Conservation (phyloP, 2,329 filamentous ascomycete species). For the Neofusicoccum umdonicola region DNA sequence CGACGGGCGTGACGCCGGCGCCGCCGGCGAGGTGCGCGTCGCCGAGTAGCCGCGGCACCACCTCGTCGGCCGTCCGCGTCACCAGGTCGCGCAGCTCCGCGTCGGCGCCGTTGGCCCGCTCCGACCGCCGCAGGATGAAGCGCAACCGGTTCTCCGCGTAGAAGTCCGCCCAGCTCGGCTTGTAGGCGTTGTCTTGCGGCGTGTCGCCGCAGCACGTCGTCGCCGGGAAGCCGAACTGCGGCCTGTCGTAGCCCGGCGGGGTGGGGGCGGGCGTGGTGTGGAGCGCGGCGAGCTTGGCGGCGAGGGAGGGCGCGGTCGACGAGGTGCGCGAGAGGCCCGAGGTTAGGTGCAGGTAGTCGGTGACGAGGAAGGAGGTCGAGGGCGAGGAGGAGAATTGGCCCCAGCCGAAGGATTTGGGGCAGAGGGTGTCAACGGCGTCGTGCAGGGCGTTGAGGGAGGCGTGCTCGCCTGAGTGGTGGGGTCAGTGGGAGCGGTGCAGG, state of each 20-base stretch:
- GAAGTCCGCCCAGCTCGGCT: conserved; percentile 76
- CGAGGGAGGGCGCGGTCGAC: conserved; percentile 55
- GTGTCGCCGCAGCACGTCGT: conserved; percentile 85
- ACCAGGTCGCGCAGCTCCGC: conserved; percentile 61
- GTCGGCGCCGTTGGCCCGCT: conserved; percentile 63
- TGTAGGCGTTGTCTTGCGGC: conserved; percentile 74
- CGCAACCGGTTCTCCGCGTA: conserved; percentile 74
- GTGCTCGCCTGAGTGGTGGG: conserved; percentile 64
- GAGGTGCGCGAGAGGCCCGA: conserved; percentile 41
- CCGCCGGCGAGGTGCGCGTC: conserved; percentile 62
- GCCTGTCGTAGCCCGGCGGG: conserved; percentile 56
- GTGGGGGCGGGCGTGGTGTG: conserved; percentile 73
- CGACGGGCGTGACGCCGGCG: conserved; percentile 67
- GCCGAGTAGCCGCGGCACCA: conserved; percentile 75
- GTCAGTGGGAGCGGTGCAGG: not conserved
- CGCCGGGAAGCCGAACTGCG: conserved; percentile 79
- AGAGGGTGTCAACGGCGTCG: conserved; percentile 67
- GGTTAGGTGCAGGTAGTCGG: conserved; percentile 70
- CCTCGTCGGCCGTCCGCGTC: conserved; percentile 58
- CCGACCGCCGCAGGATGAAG: conserved; percentile 58
- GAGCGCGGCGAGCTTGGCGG: conserved; percentile 72
- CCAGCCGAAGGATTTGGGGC: conserved; percentile 71
- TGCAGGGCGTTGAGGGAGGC: conserved; percentile 81
- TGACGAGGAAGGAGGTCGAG: conserved; percentile 59
- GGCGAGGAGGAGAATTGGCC: conserved; percentile 54